phyloP scores from a whole-genome alignment of 2,329 filamentous ascomycete genomes.

The Tolypocladium inflatum region DNA sequence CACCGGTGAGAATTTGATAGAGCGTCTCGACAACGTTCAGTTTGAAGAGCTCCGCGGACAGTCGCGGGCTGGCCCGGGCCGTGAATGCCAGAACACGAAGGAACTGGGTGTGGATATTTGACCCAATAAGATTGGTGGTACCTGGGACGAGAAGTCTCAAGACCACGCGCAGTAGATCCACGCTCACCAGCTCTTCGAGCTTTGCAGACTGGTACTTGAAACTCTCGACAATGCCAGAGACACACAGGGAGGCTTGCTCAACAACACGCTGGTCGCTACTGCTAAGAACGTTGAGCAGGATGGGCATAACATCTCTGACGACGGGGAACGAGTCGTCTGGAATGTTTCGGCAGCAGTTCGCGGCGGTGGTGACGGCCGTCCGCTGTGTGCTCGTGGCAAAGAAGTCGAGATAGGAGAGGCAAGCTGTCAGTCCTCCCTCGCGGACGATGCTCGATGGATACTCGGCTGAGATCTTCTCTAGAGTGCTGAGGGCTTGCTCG shows the following conservation, averaged over 20 bases:
- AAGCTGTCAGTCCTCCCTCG: slow-evolving; percentile 92
- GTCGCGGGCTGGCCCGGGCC: slow-evolving; percentile 74
- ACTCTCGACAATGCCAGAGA: slow-evolving; percentile 92
- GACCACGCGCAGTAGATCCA: slow-evolving; percentile 76
- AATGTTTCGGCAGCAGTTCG: slow-evolving; percentile 96
- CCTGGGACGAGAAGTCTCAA: slow-evolving; percentile 83
- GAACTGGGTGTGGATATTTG: slow-evolving; percentile 94
- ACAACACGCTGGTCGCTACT: slow-evolving; percentile 96
- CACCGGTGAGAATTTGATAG: slow-evolving; percentile 93
- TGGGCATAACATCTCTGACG: slow-evolving; percentile 93
- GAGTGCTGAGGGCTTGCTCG: slow-evolving; percentile 89
- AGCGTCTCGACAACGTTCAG: slow-evolving; percentile 96
- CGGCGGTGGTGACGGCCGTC: slow-evolving; percentile 92
- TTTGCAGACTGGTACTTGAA: slow-evolving; percentile 84
- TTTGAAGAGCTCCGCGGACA: slow-evolving; percentile 86
- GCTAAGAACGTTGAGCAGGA: slow-evolving; percentile 75
- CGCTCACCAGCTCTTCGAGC: slow-evolving; percentile 84
- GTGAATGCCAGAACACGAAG: slow-evolving; percentile 85
- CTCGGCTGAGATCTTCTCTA: slow-evolving; percentile 95
- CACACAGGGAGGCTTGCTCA: slow-evolving; percentile 91
- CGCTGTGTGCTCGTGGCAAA: slow-evolving; percentile 95
- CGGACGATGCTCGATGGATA: slow-evolving; percentile 92
- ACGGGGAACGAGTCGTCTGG: slow-evolving; percentile 88
- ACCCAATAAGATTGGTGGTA: slow-evolving; percentile 88
- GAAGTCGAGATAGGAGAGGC: slow-evolving; percentile 91